Conservation (phyloP, 2,329 filamentous ascomycete species). For the Penicillium sp. region DNA sequence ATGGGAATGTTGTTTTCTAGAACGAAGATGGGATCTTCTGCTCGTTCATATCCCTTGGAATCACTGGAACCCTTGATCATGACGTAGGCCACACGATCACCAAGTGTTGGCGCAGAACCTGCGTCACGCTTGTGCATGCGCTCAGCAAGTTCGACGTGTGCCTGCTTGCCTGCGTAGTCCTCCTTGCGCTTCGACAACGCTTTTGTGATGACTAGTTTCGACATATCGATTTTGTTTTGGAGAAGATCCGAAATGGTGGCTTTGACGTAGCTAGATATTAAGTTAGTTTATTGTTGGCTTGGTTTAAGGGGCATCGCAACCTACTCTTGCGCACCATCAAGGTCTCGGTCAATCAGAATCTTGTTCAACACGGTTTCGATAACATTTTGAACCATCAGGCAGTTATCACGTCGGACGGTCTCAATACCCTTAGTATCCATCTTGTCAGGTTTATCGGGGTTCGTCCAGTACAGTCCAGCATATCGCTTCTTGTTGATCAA, state of each 20-base stretch:
- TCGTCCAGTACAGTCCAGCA: constrained; percentile 96
- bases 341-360: constrained; percentile 90
- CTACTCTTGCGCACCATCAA: constrained; percentile 89
- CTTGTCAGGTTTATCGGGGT: constrained; percentile 91
- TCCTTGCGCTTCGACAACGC: constrained; percentile 73
- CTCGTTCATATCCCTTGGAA: constrained; percentile 94
- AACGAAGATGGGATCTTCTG: constrained; percentile 94
- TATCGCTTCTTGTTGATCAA: constrained; percentile 99
- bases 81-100: constrained; percentile 96
- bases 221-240: constrained; percentile 98
- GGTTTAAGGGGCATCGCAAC: constrained; percentile 34
- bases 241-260: constrained; percentile 90
- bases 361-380: constrained; percentile 96
- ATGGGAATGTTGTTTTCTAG: constrained; percentile 97
- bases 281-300: constrained; percentile 37
- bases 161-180: constrained; percentile 87
- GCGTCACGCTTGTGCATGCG: constrained; percentile 97
- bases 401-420: constrained; percentile 95
- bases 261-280: constrained; percentile 75
- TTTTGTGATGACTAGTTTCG: constrained; percentile 98
- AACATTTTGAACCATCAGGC: constrained; percentile 88
- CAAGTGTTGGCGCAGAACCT: constrained; percentile 85
- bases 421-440: constrained; percentile 99
- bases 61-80: constrained; percentile 90
- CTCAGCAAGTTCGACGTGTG: constrained; percentile 90